Conservation (phyloP, 768 basidiomycete species). For the Lentinula boryana region DNA sequence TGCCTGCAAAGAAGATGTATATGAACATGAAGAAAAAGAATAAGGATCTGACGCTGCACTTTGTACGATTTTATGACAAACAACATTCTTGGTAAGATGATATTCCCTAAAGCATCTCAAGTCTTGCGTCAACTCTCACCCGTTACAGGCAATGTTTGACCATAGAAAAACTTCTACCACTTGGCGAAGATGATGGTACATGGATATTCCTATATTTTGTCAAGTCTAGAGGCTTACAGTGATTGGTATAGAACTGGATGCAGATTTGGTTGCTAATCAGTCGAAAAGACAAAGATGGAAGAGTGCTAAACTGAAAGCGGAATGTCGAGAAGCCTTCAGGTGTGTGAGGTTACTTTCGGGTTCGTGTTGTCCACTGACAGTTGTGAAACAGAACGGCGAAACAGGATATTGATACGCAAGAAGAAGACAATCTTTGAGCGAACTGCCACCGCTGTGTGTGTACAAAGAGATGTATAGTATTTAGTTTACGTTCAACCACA, state of each 20-base stretch:
- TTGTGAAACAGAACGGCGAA: constrained; percentile 29
- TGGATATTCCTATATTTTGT: not conserved
- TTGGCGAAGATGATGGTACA: constrained; percentile 70
- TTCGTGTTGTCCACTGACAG: not conserved
- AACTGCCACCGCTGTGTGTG: not conserved
- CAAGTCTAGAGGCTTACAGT: not conserved
- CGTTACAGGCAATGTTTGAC: constrained; percentile 56
- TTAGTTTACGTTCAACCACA: too few species aligned
- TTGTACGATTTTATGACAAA: constrained; percentile 81
- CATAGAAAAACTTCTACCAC: constrained; percentile 46
- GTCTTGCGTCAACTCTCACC: too few species aligned
- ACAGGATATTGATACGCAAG: constrained; percentile 40
- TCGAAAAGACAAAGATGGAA: constrained; percentile 60
- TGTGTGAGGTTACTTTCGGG: constrained; percentile 24
- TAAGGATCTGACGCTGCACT: constrained; percentile 31
- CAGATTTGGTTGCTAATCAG: constrained; percentile 47
- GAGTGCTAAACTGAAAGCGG: constrained; percentile 37
- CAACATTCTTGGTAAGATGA: constrained; percentile 50
- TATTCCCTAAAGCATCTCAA: not conserved
- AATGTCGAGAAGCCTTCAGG: constrained; percentile 61
- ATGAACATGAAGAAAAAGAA: constrained; percentile 19
- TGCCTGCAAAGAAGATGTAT: constrained; percentile 22
- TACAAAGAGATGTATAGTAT: too few species aligned
- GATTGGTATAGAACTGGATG: constrained; percentile 50
- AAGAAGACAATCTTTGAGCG: not conserved